Evolutionary conservation across 148 eudicot genomes (phyloP), one percentile per base, ranked within the genome.

Genomic region (Rhododendron henanense): DNA sequence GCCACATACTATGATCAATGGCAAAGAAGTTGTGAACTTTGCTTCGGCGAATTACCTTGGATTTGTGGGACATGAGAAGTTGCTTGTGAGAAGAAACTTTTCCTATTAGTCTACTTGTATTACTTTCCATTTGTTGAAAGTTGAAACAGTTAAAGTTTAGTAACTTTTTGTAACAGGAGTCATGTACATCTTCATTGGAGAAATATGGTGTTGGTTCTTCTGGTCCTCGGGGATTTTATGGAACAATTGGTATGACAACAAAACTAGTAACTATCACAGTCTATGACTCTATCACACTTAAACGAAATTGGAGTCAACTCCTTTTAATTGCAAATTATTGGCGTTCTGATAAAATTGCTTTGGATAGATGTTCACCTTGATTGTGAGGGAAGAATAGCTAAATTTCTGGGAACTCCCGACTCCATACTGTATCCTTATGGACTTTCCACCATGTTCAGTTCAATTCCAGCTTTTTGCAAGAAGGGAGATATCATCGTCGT

Each of bases 191-290:
- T 86, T 90, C 98, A 23, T 82, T 95, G 85, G 98, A 95, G 90
- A 97, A 95, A 90, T 97, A 97, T 87, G 99, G 98, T 85, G 98
- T 95, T 89, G 98, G 99, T 82, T 97, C 98, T 80, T 97, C 98
- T 89, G 99, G 99, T 90, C 99, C 99, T 85, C 98, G 98, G 86
- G 96, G 98, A 67, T 97, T 97, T 87, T 97, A 97, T 93, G 98
- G 98, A 87, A 95, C 99, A 87, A 95, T 97, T 73, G 98, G 99
- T 97, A 90, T 85, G 88, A 53, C 69, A 61, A 86, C 2, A 41
- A 37, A 85, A 75, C 83, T 35, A 5, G 18, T 53, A 19, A 1
- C n/a, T 8, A 4, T 23, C 9, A 41, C 79, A 51, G 65, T 47
- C 23, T 5, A 9, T 63, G 41, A 39, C 41, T 39, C 37, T 35